Conservation (phyloP, 139 green algal species). For the Micractinium sp. region DNA sequence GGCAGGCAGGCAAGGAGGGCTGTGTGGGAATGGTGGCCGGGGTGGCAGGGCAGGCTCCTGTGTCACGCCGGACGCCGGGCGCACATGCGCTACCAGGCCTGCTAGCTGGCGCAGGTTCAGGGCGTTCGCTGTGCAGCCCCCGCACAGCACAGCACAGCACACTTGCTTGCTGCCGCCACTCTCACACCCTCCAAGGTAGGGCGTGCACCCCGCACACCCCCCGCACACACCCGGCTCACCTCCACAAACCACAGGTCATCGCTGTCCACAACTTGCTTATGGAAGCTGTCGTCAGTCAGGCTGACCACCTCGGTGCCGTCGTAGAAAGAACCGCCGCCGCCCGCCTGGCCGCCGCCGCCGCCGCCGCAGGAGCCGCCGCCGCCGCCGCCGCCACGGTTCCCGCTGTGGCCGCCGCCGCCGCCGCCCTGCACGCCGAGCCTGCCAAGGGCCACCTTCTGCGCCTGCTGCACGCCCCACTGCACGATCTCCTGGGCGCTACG, state of each 20-base stretch:
- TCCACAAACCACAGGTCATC: conserved; percentile 89
- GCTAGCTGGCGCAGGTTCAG: too few relatives aligned
- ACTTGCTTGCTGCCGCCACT: too few relatives aligned
- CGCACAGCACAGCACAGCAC: too few relatives aligned
- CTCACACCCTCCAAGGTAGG: too few relatives aligned
- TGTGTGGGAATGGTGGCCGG: too few relatives aligned
- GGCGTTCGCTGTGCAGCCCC: too few relatives aligned
- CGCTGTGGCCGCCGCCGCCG: conserved; percentile 15
- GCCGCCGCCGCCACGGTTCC: conserved; percentile 17
- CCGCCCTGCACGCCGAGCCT: conserved; percentile 56
- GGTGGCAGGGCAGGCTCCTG: too few relatives aligned
- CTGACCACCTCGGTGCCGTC: conserved; percentile 73
- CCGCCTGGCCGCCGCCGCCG: conserved; percentile 27
- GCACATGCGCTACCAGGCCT: too few relatives aligned
- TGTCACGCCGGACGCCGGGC: too few relatives aligned
- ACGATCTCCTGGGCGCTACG: conserved; percentile 84
- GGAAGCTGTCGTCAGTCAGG: conserved; percentile 81
- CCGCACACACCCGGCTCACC: conserved; percentile 18
- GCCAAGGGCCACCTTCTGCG: conserved; percentile 56
- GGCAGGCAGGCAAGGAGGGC: background rate
- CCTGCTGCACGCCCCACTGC: conserved; percentile 78
- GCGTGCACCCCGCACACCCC: background rate
- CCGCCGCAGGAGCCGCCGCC: conserved; percentile 52
- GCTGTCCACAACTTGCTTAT: conserved; percentile 68
- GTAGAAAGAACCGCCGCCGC: conserved; percentile 56